Conservation (phyloP, 2,329 filamentous ascomycete genomes). For the Penicillium sp. region DNA sequence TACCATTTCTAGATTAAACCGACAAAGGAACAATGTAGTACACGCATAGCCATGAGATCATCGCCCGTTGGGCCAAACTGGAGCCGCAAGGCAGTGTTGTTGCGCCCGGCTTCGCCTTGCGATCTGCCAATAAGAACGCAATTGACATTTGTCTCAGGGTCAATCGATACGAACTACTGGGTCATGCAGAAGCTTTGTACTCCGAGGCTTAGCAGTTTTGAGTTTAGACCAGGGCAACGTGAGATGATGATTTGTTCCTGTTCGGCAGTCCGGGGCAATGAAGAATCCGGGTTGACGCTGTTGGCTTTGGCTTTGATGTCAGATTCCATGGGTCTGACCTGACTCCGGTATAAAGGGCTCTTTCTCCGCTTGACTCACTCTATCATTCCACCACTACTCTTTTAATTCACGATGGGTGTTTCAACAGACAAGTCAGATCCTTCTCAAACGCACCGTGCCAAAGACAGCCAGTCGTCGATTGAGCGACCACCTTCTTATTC, state of each 20-base stretch:
- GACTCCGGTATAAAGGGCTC: no score
- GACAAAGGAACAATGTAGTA: neutral
- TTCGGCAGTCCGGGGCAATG: no score
- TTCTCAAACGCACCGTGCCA: constrained; percentile 6
- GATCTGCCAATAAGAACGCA: neutral
- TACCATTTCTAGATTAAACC: no score
- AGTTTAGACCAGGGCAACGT: neutral
- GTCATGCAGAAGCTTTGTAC: neutral
- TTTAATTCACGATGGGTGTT: constrained; percentile 12
- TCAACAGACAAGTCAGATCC: constrained; percentile 13
- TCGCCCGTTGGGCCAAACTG: neutral
- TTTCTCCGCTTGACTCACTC: no score
- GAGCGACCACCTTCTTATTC: constrained; percentile 30
- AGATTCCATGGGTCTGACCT: no score
- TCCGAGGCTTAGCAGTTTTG: neutral
- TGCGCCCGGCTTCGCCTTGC: constrained; percentile 2
- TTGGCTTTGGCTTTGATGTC: no score
- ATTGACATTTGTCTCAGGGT: neutral
- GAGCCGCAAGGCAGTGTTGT: constrained; percentile 7
- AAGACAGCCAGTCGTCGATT: neutral
- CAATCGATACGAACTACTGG: neutral
- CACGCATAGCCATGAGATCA: neutral
- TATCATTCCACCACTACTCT: no score
- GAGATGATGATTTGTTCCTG: neutral
- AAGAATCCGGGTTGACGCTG: no score